Evolutionary conservation across 2,329 filamentous ascomycete genomes (phyloP).

Genomic region (Epichloe typhina): DNA sequence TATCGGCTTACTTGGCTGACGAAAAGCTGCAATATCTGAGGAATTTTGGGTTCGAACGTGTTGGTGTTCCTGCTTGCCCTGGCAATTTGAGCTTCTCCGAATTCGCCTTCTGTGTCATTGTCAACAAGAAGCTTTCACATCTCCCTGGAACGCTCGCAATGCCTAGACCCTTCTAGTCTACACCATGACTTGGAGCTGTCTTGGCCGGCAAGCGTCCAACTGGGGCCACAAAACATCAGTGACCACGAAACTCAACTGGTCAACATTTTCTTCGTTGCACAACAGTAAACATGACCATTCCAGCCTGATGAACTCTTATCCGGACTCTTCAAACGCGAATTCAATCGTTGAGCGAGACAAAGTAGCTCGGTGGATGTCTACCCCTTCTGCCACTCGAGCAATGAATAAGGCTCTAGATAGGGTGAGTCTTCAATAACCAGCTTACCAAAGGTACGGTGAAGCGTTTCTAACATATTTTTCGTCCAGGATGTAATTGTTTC

Average conservation of each 20-base stretch:
- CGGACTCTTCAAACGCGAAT: neutral
- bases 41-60: no score
- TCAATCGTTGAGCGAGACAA: neutral
- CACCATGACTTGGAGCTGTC: constrained; percentile 27
- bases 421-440: constrained; percentile 9
- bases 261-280: neutral
- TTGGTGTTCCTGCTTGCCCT: no score
- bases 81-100: neutral
- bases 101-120: neutral
- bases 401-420: constrained; percentile 21
- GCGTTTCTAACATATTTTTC: neutral
- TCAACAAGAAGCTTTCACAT: neutral
- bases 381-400: constrained; percentile 15
- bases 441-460: neutral
- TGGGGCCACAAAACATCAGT: constrained; percentile 12
- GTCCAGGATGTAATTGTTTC: constrained; percentile 71
- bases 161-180: constrained; percentile 7
- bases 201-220: constrained; percentile 25
- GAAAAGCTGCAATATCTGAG: no score
- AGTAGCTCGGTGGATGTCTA: constrained; percentile 16
- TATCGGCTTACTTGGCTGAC: no score
- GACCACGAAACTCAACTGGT: constrained; percentile 1
- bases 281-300: constrained; percentile 2
- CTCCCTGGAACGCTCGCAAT: neutral
- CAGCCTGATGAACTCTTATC: neutral